A percentile compares a stretch with the other conserved stretches of the same genome.
Conservation (phyloP, 495 filamentous ascomycete genomes). For the Aspergillus nidulans region DNA sequence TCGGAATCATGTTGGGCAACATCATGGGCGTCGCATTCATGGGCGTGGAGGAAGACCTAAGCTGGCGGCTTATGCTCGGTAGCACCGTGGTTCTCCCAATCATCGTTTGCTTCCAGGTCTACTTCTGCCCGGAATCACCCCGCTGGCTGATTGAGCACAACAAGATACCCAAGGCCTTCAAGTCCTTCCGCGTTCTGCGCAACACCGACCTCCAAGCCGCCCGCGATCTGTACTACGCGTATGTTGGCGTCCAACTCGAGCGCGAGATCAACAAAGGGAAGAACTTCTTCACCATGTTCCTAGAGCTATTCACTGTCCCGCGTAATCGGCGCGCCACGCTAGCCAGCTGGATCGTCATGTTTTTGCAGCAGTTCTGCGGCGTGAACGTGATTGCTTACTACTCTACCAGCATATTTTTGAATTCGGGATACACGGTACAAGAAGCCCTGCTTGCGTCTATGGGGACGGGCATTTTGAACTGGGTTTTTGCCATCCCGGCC, state of each 20-base stretch:
- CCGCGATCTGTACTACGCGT: slow-evolving; percentile 52
- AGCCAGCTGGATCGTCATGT: slow-evolving; percentile 49
- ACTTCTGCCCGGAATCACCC: slow-evolving; percentile 62
- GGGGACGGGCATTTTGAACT: slow-evolving; percentile 63
- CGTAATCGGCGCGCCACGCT: slow-evolving; percentile 52
- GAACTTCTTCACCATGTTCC: slow-evolving; percentile 46
- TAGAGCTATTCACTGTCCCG: slow-evolving; percentile 50
- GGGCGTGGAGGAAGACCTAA: slow-evolving; percentile 29
- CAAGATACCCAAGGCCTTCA: slow-evolving; percentile 40
- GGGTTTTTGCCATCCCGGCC: slow-evolving; percentile 62
- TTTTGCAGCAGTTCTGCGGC: slow-evolving; percentile 50
- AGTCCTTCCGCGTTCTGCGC: slow-evolving; percentile 42
- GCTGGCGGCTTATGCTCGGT: slow-evolving; percentile 47
- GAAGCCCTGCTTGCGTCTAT: slow-evolving; percentile 52
- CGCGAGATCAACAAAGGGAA: slow-evolving; percentile 39
- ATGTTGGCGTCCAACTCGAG: slow-evolving; percentile 44
- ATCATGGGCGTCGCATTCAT: slow-evolving; percentile 66
- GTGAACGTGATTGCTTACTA: slow-evolving; percentile 54
- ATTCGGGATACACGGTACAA: slow-evolving; percentile 42
- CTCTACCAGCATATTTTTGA: slow-evolving; percentile 51
- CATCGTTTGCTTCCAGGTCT: slow-evolving; percentile 49
- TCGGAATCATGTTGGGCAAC: slow-evolving; percentile 37
- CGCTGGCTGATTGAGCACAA: slow-evolving; percentile 60
- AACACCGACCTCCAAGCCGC: slow-evolving; percentile 45
- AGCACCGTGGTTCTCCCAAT: slow-evolving; percentile 41